Conservation (phyloP, 441 rosid species). For the Gossypium aridum region DNA sequence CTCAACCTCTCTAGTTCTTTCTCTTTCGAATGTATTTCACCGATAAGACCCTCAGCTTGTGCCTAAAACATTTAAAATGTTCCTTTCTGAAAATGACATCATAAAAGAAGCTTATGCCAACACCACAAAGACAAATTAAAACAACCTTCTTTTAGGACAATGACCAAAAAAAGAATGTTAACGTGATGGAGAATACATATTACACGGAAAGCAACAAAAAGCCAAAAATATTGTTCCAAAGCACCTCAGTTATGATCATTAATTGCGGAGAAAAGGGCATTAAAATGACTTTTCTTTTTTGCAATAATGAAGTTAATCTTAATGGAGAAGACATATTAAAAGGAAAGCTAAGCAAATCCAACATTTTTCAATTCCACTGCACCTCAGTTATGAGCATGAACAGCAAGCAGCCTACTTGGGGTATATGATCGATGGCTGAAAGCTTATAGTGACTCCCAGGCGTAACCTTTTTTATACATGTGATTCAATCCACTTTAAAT, state of each 20-base stretch:
- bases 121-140: neutral
- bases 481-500: neutral
- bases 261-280: neutral
- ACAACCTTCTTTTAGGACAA: neutral
- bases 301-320: neutral
- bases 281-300: neutral
- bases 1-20: constrained; percentile 72
- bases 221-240: neutral
- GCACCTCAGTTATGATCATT: neutral
- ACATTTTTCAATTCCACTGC: neutral
- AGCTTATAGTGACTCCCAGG: neutral
- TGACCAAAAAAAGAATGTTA: neutral
- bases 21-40: constrained; percentile 66
- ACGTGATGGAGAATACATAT: neutral
- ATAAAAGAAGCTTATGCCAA: neutral
- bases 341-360: neutral
- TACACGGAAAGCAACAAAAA: neutral
- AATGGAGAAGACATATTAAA: neutral
- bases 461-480: neutral
- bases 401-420: neutral
- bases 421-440: constrained; percentile 4
- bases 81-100: constrained; percentile 4
- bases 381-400: neutral
- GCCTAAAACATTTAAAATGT: constrained; percentile 27
- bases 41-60: constrained; percentile 81